A percentile compares a stretch with the other conserved stretches of the same genome.
Conservation (phyloP, 306 rosid genomes). For the Begonia masoniana region DNA sequence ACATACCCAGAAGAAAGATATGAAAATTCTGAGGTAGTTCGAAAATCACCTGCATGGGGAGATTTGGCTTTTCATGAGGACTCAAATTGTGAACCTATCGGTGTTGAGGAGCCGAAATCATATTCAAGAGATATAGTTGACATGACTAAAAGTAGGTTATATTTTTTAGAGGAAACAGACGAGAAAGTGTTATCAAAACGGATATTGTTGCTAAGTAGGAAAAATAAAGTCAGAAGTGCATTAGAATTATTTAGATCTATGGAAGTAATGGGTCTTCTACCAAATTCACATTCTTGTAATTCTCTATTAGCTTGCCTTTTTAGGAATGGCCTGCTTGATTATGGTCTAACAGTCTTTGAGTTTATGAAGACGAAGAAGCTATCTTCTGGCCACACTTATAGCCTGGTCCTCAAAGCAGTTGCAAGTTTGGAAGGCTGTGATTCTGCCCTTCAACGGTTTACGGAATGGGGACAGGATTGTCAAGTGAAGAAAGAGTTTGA, state of each 20-base stretch:
- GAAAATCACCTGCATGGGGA: constrained; percentile 37
- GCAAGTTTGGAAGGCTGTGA: constrained; percentile 35
- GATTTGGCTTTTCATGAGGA: constrained; percentile 16
- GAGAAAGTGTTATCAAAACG: constrained; percentile 47
- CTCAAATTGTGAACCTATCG: constrained; percentile 13
- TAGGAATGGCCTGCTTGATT: constrained; percentile 51
- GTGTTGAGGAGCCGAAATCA: constrained; percentile 9
- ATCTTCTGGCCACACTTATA: constrained; percentile 57
- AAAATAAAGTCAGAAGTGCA: constrained; percentile 63
- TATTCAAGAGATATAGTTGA: constrained; percentile 14
- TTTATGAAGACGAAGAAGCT: constrained; percentile 35
- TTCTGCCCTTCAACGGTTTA: constrained; percentile 39
- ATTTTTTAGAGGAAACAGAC: constrained; percentile 56
- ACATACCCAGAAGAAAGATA: constrained; percentile 14
- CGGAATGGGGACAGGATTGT: constrained; percentile 31
- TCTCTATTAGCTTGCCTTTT: constrained; percentile 63
- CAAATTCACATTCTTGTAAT: constrained; percentile 65
- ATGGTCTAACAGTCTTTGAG: constrained; percentile 47
- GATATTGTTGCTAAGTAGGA: constrained; percentile 68
- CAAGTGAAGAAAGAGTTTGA: constrained; percentile 41
- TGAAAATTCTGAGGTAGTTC: constrained; percentile 16
- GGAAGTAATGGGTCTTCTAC: constrained; percentile 55
- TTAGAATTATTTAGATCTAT: constrained; percentile 62
- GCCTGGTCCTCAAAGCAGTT: constrained; percentile 63
- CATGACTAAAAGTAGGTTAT: constrained; percentile 19